Evolutionary conservation across 768 basidiomycete species (phyloP), one percentile per base, ranked within the genome.

Genomic region (Cyclocybe cylindracea): DNA sequence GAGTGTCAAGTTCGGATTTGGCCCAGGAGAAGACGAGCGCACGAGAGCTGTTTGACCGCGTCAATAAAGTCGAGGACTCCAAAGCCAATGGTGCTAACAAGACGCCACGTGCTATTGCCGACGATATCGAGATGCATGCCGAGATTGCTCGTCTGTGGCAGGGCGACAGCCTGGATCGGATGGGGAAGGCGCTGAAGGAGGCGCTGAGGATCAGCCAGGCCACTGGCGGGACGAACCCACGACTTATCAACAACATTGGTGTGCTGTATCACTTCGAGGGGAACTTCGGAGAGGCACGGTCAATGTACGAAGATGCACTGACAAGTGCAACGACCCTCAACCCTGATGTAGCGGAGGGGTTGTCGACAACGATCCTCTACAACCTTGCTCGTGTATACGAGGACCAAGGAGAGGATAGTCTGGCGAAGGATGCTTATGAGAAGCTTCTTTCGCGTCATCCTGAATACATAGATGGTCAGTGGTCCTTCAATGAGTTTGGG

Each of bases 301-400:
- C 65, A 2, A 72, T 85, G 67, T 95, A 94, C 60, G 88, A 95
- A 65, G 78, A 71, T 44, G 89, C 94, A 0, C 70, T 96, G 31
- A 85, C 79, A 0, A 79, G 73, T 55, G 82, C 84, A 2, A 68
- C 79, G 3, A 62, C 64, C 14, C 69, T 82, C 18, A 73, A 64
- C 7, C 55, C 75, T 1, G 80, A 80, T 9, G 69, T 70, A 11
- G 78, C 78, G 2, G 91, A 94, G 61, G 83, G 76, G 1, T 78
- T 90, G 68, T 85, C 91, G 33, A 92, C 92, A 0, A 86, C 90
- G 0, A 82, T 94, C 19, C 71, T 94, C 40, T 98, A 92, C 70
- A 99, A 99, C 64, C 83, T 98, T 18, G 97, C 90, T 0, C 77
- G 94, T 51, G 87, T 89, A 11, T 95, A 94, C 61, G 97, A 99